Base-by-base conservation (phyloP, 108 stramenopile species). In the Mediolabrus comicus region DNA sequence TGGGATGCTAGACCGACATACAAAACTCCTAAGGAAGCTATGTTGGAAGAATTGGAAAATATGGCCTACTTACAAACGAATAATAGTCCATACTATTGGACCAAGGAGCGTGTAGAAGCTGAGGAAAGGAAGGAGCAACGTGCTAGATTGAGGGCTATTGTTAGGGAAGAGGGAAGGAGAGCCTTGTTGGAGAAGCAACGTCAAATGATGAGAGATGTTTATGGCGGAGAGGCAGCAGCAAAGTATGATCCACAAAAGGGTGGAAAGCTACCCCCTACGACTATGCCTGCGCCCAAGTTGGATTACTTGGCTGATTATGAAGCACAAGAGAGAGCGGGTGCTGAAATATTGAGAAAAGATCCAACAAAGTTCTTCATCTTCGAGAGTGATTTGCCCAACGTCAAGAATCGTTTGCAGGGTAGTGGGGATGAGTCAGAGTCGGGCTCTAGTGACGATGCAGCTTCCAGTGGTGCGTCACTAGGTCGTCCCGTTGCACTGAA, bases 361-460 rank as follows among this genome's bases (percentile, higher is more conserved):
- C 88, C 92, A 31, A 84, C 85, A 4, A 81, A 83, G 60, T 94
- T 94, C 65, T 94, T 91, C 75, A 65, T 86, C 10, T 94, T 94
- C 67, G 88, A 91, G 46, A 70, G 59, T 58, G 74, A 77, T 34
- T 73, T 80, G 55, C 67, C 75, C 1, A 58, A 46, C n/a, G 31
- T 53, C 17, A 62, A 27, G 38, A 68, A 58, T 56, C 8, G 53
- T 36, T 25, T 65, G 59, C 53, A 71, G 19, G 33, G 16, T 11
- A 31, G 32, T 1, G 55, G n/a, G 3, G 57, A 36, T 60, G 57
- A 77, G 2, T 31, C 59, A 6, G 36, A 58, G 17, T 59, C 65
- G 31, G 71, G 61, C 2, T 64, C 78, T 19, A 55, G 32, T 17
- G 26, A 43, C 16, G 57, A 53, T 10, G 31, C 51, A 22, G 11